phyloP scores from a whole-genome alignment of 1,284 basidiomycete species.

The Athelia sp. region DNA sequence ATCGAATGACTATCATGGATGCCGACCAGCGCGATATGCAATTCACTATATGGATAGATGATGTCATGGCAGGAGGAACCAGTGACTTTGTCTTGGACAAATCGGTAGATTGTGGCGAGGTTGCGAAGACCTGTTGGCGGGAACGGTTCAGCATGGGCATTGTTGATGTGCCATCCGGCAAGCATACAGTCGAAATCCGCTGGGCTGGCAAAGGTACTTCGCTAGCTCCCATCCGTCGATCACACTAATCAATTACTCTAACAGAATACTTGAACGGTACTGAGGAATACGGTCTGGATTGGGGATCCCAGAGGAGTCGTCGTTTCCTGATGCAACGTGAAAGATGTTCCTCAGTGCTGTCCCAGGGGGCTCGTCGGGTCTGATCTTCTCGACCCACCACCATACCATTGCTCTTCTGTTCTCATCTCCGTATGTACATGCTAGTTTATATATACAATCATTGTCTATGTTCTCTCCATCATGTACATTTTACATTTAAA shows the following conservation, averaged over 20 bases:
- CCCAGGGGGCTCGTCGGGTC: no score
- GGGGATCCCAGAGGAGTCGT: neutral
- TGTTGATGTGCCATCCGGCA: conserved; percentile 1
- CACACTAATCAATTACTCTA: neutral
- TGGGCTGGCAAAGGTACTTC: conserved; percentile 5
- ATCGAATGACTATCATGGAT: conserved; percentile 2
- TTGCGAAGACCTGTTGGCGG: neutral
- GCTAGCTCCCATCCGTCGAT: neutral
- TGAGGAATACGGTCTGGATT: neutral
- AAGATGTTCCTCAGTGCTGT: neutral
- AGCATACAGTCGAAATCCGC: conserved; percentile 1
- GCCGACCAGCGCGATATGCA: conserved; percentile 3
- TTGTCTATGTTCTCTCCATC: no score
- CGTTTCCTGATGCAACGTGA: neutral
- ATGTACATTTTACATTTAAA: no score
- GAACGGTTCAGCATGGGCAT: neutral
- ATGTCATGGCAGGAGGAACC: neutral
- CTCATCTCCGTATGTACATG: no score
- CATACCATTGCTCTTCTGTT: no score
- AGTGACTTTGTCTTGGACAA: conserved; percentile 2
- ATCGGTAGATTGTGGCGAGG: conserved; percentile 1
- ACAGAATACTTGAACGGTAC: neutral
- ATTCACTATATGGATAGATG: neutral
- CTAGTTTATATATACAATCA: no score
- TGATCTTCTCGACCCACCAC: no score